phyloP scores from a whole-genome alignment of 495 filamentous ascomycete genomes.

The Barbatosphaeria neglecta region DNA sequence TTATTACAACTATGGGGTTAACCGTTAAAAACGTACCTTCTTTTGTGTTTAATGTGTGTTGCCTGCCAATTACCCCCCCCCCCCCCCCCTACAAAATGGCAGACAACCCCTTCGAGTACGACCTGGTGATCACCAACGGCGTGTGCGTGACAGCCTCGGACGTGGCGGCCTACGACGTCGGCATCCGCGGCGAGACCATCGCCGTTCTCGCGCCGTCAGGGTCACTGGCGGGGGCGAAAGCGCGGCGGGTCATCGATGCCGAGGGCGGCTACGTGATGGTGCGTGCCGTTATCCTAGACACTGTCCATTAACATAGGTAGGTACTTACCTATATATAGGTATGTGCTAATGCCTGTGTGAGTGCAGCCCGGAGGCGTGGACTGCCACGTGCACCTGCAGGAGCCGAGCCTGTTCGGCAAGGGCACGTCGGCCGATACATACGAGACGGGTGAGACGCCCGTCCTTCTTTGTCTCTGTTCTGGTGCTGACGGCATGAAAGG shows the following conservation, averaged over 20 bases:
- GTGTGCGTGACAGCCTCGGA: conserved; percentile 37
- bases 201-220: conserved; percentile 28
- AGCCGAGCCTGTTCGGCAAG: conserved; percentile 37
- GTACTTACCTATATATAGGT: no score
- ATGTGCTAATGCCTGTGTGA: no score
- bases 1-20: no score
- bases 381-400: conserved; percentile 34
- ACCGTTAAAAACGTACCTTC: no score
- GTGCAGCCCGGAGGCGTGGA: conserved; percentile 31
- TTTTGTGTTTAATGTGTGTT: no score
- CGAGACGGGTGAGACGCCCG: conserved; percentile 22
- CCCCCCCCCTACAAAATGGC: not conserved
- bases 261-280: conserved; percentile 39
- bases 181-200: conserved; percentile 41
- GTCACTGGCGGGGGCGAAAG: conserved; percentile 10
- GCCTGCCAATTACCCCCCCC: no score
- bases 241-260: conserved; percentile 32
- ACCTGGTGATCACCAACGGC: conserved; percentile 35
- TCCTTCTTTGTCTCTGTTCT: not conserved
- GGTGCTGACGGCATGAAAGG: conserved; percentile 12
- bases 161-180: conserved; percentile 36
- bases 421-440: conserved; percentile 37
- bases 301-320: no score
- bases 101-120: conserved; percentile 21
- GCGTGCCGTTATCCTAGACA: conserved; percentile 1